These are phyloP conservation scores for Kwoniella pini DNA, from an alignment of 768 basidiomycete species.

Conservation along the genomic window DNA sequence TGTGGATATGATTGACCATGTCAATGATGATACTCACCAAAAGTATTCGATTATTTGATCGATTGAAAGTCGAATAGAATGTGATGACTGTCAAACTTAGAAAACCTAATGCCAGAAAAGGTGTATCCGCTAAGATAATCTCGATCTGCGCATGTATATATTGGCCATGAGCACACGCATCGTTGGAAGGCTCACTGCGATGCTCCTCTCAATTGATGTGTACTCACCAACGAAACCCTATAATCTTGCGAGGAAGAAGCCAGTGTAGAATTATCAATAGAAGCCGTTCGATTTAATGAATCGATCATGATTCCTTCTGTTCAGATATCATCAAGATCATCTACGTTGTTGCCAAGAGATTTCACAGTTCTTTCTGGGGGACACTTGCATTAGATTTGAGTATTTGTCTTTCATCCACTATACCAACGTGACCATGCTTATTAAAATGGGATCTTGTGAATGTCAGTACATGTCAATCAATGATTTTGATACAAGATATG, in stretches of 20 bases:
- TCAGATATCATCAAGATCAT: too few species aligned
- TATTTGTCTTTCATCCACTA: too few species aligned
- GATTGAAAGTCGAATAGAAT: slow-evolving; percentile 3
- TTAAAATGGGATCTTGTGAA: too few species aligned
- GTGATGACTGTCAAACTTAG: neutral
- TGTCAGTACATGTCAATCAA: too few species aligned
- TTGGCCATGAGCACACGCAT: too few species aligned
- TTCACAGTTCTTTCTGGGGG: too few species aligned
- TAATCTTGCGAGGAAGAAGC: neutral
- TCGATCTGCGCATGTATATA: neutral
- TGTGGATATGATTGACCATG: neutral
- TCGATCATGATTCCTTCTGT: slow-evolving; percentile 1
- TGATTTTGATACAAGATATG: too few species aligned
- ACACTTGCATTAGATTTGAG: too few species aligned
- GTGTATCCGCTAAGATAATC: neutral
- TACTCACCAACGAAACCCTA: neutral
- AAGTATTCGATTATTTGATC: neutral
- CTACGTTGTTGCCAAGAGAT: too few species aligned
- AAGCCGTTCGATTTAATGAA: neutral
- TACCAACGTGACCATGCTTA: too few species aligned
- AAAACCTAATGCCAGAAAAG: slow-evolving; percentile 1
- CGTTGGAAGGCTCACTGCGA: too few species aligned
- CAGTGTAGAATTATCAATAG: neutral
- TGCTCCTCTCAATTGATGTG: too few species aligned
- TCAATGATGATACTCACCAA: neutral